Evolutionary conservation across 2,329 filamentous ascomycete genomes (phyloP).

Genomic region (Colletotrichum ledebouriae): DNA sequence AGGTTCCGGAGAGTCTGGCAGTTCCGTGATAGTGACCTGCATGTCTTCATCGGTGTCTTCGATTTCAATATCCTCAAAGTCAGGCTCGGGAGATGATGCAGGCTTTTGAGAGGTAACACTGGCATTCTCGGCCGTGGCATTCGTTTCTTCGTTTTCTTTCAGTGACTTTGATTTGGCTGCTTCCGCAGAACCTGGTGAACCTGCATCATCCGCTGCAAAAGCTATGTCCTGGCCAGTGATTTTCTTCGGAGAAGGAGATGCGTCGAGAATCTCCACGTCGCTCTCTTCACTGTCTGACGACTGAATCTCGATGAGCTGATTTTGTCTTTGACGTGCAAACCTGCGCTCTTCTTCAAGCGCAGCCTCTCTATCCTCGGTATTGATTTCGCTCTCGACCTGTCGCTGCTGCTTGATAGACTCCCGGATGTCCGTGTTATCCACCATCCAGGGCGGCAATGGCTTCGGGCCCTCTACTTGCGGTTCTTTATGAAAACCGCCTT

Average conservation of each 20-base stretch:
- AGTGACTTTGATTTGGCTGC: neutral
- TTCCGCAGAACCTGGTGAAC: neutral
- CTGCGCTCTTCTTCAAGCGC: constrained; percentile 68
- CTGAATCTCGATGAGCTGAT: constrained; percentile 72
- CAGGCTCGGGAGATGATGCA: constrained; percentile 45
- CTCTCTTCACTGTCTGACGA: constrained; percentile 71
- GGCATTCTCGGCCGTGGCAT: neutral
- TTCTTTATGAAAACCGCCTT: constrained; percentile 76
- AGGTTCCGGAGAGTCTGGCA: constrained; percentile 40
- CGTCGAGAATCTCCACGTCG: constrained; percentile 71
- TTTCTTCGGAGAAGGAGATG: constrained; percentile 52
- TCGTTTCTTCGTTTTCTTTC: neutral
- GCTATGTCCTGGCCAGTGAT: neutral
- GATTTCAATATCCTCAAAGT: constrained; percentile 55
- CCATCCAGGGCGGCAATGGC: constrained; percentile 84
- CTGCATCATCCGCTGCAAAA: constrained; percentile 36
- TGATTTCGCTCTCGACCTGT: constrained; percentile 69
- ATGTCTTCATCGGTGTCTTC: constrained; percentile 49
- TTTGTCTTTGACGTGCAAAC: constrained; percentile 57
- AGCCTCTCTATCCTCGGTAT: constrained; percentile 72
- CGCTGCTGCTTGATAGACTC: constrained; percentile 71
- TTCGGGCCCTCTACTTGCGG: constrained; percentile 58
- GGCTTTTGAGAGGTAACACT: neutral
- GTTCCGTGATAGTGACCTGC: constrained; percentile 47
- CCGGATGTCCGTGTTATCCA: constrained; percentile 74